These are phyloP conservation scores for Alternaria novae-zelandiae DNA, from an alignment of 2,329 filamentous ascomycete species.

Conservation along the genomic window DNA sequence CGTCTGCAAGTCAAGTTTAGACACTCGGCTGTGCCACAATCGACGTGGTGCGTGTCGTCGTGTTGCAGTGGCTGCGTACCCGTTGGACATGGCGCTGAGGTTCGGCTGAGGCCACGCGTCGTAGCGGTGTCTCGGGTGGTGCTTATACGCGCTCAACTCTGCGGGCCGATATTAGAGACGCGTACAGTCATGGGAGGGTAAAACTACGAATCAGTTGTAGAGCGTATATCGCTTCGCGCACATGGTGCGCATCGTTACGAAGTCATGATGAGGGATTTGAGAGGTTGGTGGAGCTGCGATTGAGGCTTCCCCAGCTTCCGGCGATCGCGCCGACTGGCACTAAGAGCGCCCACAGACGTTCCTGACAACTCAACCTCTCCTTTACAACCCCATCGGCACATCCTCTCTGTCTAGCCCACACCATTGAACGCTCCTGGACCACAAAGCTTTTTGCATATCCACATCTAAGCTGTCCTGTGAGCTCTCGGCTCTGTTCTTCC, in stretches of 20 bases:
- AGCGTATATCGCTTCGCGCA: neutral
- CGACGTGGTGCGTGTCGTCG: conserved; percentile 13
- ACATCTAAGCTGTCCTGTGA: conserved; percentile 41
- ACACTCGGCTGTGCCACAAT: conserved; percentile 17
- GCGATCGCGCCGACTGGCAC: neutral
- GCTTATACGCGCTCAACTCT: neutral
- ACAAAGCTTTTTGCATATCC: conserved; percentile 40
- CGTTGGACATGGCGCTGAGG: neutral
- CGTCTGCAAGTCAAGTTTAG: neutral
- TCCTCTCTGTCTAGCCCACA: conserved; percentile 11
- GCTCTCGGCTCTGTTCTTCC: conserved; percentile 38
- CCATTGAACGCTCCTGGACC: conserved; percentile 47
- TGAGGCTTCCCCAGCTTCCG: neutral
- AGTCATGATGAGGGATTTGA: neutral
- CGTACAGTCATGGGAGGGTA: neutral
- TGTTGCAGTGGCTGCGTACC: conserved; percentile 23
- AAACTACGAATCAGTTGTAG: neutral
- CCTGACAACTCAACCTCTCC: neutral
- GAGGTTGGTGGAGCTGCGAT: neutral
- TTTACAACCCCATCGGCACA: conserved; percentile 12
- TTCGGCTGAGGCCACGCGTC: neutral
- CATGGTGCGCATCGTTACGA: neutral
- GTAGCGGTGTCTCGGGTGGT: neutral
- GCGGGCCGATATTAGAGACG: neutral
- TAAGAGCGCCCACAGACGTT: neutral